Evolutionary conservation across 495 filamentous ascomycete species (phyloP), one percentile per base, ranked within the genome.

Genomic region (Thermochaetoides thermophila): DNA sequence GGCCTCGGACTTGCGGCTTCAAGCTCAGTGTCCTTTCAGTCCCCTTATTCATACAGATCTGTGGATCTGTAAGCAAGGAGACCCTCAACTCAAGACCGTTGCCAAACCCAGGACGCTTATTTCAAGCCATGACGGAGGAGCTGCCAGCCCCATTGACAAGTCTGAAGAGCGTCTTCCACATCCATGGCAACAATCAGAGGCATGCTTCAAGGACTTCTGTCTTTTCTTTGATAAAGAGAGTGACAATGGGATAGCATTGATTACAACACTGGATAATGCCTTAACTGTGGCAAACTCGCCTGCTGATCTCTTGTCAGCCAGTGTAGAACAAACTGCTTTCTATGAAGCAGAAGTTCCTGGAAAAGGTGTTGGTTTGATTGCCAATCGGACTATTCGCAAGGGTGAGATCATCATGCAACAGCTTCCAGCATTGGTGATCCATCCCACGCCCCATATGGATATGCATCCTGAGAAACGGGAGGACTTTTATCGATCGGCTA

Each of bases 301-400:
- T 16, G n/a, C n/a, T n/a, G n/a, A n/a, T n/a, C n/a, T n/a, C n/a
- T n/a, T n/a, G n/a, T n/a, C n/a, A n/a, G n/a, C n/a, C n/a, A n/a
- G n/a, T n/a, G n/a, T n/a, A n/a, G n/a, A n/a, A n/a, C n/a, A n/a
- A 2, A 33, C 35, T 3, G 46, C 53, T 0, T 60, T 52, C 28
- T 40, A 56, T 34, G 43, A 32, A 0, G 38, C 39, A 5, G 31
- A 55, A 1, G 35, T 64, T 1, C 40, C 50, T 0, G 56, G 55
- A 4, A 65, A 63, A 21, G 61, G 60, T 0, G 34, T 45, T 4
- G 61, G 61, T 0, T 32, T 65, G 17, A 34, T 61, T 5, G 58
- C 60, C n/a, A 52, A 50, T 18, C 32, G 54, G 11, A 47, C 48
- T 5, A 63, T 65, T 27, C 37, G 13, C 3, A 49, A 45, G 16